Percentiles rank a stretch among this genome's conserved stretches.
Conservation (phyloP, 495 filamentous ascomycete genomes). For the Trichoderma erinaceum region DNA sequence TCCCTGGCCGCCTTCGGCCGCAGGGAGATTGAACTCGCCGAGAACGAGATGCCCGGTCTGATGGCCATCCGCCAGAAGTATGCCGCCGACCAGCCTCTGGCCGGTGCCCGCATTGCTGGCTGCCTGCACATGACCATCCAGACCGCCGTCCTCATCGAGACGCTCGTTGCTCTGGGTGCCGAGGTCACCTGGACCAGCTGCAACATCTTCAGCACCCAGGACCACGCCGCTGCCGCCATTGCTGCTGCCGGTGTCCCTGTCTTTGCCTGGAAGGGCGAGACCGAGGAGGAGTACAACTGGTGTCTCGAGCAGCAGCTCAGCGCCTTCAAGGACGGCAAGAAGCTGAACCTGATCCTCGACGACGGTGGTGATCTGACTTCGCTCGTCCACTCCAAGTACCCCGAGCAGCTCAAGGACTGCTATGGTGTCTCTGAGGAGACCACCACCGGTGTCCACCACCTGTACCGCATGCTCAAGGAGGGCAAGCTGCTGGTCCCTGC, state of each 20-base stretch:
- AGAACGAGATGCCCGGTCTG: conserved; percentile 98
- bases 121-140: conserved; percentile 99
- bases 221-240: conserved; percentile 96
- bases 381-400: conserved; percentile 96
- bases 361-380: conserved; percentile 97
- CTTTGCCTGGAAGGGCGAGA: conserved; percentile 99
- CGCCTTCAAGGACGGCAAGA: conserved; percentile 94
- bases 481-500: conserved; percentile 84
- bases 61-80: conserved; percentile 94
- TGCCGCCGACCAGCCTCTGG: conserved; percentile 83
- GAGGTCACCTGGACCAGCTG: conserved; percentile 97
- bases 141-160: conserved; percentile 98
- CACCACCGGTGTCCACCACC: conserved; percentile 98
- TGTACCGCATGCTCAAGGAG: conserved; percentile 96
- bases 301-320: conserved; percentile 96
- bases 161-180: conserved; percentile 84
- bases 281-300: conserved; percentile 99
- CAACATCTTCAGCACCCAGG: conserved; percentile 99
- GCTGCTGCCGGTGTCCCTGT: conserved; percentile 90
- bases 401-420: conserved; percentile 94
- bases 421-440: conserved; percentile 99
- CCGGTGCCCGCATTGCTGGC: conserved; percentile 83
- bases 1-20: conserved; percentile 96
- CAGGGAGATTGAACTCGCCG: conserved; percentile 96
- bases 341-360: conserved; percentile 96